phyloP scores from a whole-genome alignment of 495 filamentous ascomycete species.

The Neurospora sp. region DNA sequence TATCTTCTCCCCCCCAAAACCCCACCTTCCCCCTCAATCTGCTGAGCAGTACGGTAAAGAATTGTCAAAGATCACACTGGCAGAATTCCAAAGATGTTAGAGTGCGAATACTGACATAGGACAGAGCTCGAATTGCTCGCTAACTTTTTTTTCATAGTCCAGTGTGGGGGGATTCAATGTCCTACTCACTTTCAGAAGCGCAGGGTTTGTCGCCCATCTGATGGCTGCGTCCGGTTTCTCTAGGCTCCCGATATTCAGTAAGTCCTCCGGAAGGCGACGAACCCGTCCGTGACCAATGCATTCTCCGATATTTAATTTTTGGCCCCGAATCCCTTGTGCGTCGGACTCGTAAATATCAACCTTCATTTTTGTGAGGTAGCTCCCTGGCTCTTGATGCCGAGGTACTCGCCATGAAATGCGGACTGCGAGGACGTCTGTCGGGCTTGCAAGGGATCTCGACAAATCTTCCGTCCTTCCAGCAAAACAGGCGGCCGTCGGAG shows the following conservation, averaged over 20 bases:
- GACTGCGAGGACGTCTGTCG: neutral
- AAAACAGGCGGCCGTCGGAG: neutral
- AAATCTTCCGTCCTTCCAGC: neutral
- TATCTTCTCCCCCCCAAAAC: neutral
- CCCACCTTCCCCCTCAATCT: neutral
- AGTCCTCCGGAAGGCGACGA: no score
- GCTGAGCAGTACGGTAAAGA: neutral
- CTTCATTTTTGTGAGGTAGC: neutral
- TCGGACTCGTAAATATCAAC: neutral
- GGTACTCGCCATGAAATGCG: neutral
- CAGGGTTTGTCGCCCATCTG: neutral
- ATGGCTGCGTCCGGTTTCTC: neutral
- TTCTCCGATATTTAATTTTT: neutral
- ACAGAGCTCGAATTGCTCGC: neutral
- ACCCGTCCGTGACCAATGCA: no score
- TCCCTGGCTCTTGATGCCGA: neutral
- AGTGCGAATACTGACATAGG: neutral
- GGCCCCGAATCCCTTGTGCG: no score
- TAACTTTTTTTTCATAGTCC: neutral
- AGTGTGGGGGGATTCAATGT: neutral
- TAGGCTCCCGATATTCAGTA: no score
- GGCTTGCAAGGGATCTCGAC: neutral
- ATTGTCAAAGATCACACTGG: neutral
- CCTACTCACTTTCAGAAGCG: neutral
- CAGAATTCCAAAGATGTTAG: neutral